Conservation (phyloP, 2,329 filamentous ascomycete species). For the Fusarium sp. region DNA sequence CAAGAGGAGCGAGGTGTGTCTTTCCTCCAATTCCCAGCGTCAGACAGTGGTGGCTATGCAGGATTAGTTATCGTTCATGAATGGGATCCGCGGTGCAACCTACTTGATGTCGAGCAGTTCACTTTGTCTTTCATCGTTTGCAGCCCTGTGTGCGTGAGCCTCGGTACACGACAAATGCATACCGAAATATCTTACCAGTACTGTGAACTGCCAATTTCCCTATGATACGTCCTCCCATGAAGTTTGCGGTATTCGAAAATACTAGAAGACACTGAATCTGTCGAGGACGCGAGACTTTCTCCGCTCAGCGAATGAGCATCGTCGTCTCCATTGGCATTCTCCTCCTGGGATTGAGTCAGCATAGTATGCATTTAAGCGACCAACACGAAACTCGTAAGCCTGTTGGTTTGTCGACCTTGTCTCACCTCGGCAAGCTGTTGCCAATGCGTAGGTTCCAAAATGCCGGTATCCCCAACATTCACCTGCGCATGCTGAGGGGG, state of each 20-base stretch:
- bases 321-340: not conserved
- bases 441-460: constrained; percentile 11
- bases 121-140: constrained; percentile 10
- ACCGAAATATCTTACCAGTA: not conserved
- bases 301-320: constrained; percentile 3
- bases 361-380: not conserved
- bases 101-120: constrained; percentile 13
- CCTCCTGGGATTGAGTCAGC: not conserved
- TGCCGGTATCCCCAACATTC: not conserved
- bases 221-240: constrained; percentile 15
- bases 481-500: not conserved
- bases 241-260: constrained; percentile 19
- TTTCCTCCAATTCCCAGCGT: constrained; percentile 4
- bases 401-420: not conserved
- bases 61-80: not conserved
- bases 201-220: constrained; percentile 6
- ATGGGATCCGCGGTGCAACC: rapidly evolving
- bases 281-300: not conserved
- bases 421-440: constrained; percentile 15
- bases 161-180: rapidly evolving
- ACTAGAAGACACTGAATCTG: constrained; percentile 6
- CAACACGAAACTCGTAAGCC: not conserved
- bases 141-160: not conserved
- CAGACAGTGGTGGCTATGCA: not conserved
- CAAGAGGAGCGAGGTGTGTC: constrained; percentile 9